Evolutionary conservation across 1,284 basidiomycete species (phyloP).

Genomic region (Ganoderma resinaceum): DNA sequence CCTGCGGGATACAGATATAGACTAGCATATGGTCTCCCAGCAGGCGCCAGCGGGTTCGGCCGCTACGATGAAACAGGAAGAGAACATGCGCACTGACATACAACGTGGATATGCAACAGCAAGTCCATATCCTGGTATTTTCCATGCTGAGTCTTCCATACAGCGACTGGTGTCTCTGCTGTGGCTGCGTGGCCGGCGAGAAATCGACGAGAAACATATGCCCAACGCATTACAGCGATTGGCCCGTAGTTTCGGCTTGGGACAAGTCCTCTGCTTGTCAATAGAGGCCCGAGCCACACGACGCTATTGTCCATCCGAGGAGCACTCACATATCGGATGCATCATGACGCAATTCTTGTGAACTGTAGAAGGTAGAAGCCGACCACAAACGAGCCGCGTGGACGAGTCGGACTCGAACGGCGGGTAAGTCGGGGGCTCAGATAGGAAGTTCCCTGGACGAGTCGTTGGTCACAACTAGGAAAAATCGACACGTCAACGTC

Average conservation of each 20-base stretch:
- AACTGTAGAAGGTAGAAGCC: not conserved
- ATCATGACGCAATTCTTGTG: not conserved
- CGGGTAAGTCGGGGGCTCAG: not conserved
- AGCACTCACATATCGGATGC: not conserved
- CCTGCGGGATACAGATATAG: not conserved
- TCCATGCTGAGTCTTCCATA: not conserved
- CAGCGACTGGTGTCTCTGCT: not conserved
- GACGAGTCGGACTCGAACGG: not conserved
- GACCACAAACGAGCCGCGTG: not conserved
- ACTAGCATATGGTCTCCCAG: not conserved
- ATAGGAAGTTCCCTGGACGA: not conserved
- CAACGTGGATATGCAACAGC: not conserved
- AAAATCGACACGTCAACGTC: too few relatives aligned
- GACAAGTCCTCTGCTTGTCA: not conserved
- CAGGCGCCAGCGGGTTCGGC: not conserved
- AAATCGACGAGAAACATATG: not conserved
- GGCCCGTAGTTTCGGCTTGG: not conserved
- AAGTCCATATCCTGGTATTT: not conserved
- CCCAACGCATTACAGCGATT: not conserved
- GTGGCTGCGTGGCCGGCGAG: too few relatives aligned
- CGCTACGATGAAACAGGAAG: not conserved
- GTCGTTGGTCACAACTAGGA: too few relatives aligned
- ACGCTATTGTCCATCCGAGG: not conserved
- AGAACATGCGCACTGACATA: not conserved
- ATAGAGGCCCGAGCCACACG: not conserved